Evolutionary conservation across 1,139 yeast genomes (phyloP), one percentile per base, ranked within the genome.

Genomic region (Zygotorulaspora mrakii): DNA sequence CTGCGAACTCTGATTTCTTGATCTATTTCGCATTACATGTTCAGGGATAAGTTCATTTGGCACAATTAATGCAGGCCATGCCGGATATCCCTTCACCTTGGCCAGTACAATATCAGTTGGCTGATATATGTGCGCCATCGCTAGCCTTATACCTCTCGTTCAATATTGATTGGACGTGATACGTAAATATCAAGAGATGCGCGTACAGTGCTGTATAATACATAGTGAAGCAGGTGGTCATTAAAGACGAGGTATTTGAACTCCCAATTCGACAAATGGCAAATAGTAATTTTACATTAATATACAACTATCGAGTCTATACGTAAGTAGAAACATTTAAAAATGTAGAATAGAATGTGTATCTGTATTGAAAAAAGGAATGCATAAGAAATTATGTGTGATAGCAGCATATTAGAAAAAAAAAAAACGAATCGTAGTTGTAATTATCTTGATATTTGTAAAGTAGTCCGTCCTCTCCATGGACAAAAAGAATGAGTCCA

Each of bases 41-140:
- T 66, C 71, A 1, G 91, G 89, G 8, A 82, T 65, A 5, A 74
- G 55, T 17, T 70, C 67, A 40, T 67, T 71, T 2, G 81, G 82
- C n/a, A 82, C 69, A 2, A 82, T 76, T 76, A 82, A 77, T 3
- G 87, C 86, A 0, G 91, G 91, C 91, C 91, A 82, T 32, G 85
- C 79, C 5, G 89, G 83, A 55, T 78, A 82, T 5, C 89, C 88
- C 54, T 82, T 82, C 22, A 82, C 79, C 57, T 82, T 82, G 5
- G 88, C 87, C 27, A 82, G 67, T 0, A 82, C 88, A 3, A 80
- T 62, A 18, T 60, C 63, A 7, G 62, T 56, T 7, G 64, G 64
- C 36, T 59, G 63, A 32, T 47, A 57, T 17, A 56, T 39, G 14
- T 31, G 31, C 13, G 29, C 11, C 40, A 25, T 42, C 13, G 11